Conservation (phyloP, 192 early-diverging fungal genomes). For the Chytriomyces sp. region DNA sequence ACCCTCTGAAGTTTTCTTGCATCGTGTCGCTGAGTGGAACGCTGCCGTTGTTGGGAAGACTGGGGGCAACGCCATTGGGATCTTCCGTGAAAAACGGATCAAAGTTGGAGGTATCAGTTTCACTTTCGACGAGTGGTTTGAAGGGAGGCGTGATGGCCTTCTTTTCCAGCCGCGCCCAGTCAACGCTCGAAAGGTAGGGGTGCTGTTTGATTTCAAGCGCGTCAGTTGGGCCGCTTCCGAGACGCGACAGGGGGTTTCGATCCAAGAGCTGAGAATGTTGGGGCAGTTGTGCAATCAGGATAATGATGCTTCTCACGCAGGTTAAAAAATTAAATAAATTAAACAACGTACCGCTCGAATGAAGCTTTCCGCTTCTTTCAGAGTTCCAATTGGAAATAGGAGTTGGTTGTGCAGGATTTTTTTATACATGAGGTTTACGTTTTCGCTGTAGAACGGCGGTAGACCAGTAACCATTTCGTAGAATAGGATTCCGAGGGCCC, state of each 20-base stretch:
- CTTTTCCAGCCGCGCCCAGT: constrained; percentile 68
- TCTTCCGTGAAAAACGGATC: constrained; percentile 58
- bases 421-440: constrained; percentile 64
- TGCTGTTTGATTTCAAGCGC: constrained; percentile 67
- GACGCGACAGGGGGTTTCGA: constrained; percentile 63
- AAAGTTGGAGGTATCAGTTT: constrained; percentile 59
- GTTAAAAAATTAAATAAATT: not conserved
- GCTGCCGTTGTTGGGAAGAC: constrained; percentile 40
- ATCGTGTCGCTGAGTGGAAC: constrained; percentile 52
- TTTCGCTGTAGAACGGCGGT: constrained; percentile 65
- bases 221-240: constrained; percentile 64
- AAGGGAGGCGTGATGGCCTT: constrained; percentile 71
- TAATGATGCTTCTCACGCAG: not conserved
- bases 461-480: constrained; percentile 73
- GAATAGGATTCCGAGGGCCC: constrained; percentile 78
- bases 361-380: constrained; percentile 46
- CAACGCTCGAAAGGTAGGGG: constrained; percentile 65
- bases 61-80: constrained; percentile 47
- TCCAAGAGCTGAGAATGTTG: constrained; percentile 55
- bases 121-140: constrained; percentile 64
- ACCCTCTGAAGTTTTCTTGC: constrained; percentile 57
- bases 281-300: not conserved
- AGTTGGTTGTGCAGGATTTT: constrained; percentile 62
- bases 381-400: constrained; percentile 55
- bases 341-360: constrained; percentile 50